Base-by-base conservation (phyloP, 208 protist species). In the Trypanosoma conorhini region DNA sequence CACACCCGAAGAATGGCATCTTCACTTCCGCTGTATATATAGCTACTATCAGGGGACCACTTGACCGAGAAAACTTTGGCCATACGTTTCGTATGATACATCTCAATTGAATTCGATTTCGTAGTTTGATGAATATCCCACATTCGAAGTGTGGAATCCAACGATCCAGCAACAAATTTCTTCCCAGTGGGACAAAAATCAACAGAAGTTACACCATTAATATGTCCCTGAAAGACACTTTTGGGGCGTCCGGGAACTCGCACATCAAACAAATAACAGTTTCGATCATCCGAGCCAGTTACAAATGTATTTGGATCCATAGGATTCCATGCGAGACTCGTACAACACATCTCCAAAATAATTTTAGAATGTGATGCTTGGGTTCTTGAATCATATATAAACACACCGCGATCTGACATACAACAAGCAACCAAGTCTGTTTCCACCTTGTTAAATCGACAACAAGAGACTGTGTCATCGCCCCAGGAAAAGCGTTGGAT, bases 81-180 rank as follows among this genome's bases (percentile, higher is more conserved):
- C 98, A 99, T 99, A 54, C 98, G 96, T 83, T 98, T 98, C 10
- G 98, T 99, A 86, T 99, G 97, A 84, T 99, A 99, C 70, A 99
- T 96, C 62, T 99, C 98, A 54, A 87, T 72, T n/a, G 90, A 97
- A 66, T 85, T 84, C 3, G 85, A 95, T 76, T 89, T 98, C 67
- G 74, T 89, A 63, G 79, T 90, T 67, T 81, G 82, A 66, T 98
- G 86, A 42, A 93, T 58, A 55, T 90, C 82, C 87, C 96, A 99
- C 35, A 99, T 96, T 42, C 98, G 93, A 33, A 99, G 59, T 15
- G 98, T 98, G 54, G 87, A 83, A 71, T 99, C 98, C 74, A 98
- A 98, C 0, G 91, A 93, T 22, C 96, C 98, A 0, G 97, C 94
- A 1, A 90, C 97, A 70, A 99, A 98, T 76, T 97, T 96, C 26